Base-by-base conservation (phyloP, 441 rosid species). In the Populus hybrid region DNA sequence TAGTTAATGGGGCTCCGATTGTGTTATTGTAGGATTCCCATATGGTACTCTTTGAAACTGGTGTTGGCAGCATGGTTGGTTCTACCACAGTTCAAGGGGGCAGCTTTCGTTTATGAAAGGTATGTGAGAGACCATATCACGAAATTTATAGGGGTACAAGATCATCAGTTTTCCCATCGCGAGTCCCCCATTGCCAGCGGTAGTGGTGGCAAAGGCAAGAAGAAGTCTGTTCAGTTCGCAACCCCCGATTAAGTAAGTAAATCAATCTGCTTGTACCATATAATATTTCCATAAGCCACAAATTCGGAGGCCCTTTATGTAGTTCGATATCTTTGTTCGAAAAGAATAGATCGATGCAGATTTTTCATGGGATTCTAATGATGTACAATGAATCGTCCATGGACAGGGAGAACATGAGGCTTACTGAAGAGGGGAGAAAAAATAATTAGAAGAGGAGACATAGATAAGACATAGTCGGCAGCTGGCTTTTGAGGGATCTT, bases 71-170 rank as follows among this genome's bases (percentile, higher is more conserved):
- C 90, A 21, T 94, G 98, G 98, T 80, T 94, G 78, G 98, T 90
- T 42, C 84, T 94, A 0, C 98, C 97, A 1, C 95, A 88, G 79
- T 90, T 91, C 81, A 77, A 88, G 78, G 98, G 98, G 3, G 97
- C 98, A n/a, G 93, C 97, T 74, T 94, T 89, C 69, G 83, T 93
- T n/a, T 94, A 94, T 45, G 89, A 91, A 24, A 87, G 85, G 73
- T 80, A 81, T 53, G 97, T 93, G 63, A 88, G 97, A 72, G 84
- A 85, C 69, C 88, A 86, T 64, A 80, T 94, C 21, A 88, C 71
- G 83, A 89, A 84, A 64, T 82, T 84, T 35, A 85, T 82, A 20
- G 26, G 78, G 4, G 68, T 5, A 2, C 20, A 14, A 9, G 68
- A 23, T 61, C 12, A 11, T 38, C 69, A n/a, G 31, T 29, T 29